Base-by-base conservation (phyloP, 1,284 basidiomycete species). In the Leccinum griseonigrum region DNA sequence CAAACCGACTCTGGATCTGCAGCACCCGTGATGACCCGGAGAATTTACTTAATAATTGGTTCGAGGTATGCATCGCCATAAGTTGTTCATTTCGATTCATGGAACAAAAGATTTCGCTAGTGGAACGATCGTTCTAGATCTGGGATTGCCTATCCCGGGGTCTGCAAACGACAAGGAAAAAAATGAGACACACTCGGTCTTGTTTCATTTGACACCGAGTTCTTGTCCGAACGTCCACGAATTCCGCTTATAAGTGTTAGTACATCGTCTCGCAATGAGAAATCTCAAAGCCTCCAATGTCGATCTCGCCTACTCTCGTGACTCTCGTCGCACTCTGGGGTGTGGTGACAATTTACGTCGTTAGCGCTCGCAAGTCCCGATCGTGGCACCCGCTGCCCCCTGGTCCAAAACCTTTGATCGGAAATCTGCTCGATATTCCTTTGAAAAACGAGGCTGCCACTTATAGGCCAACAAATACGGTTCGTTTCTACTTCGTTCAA, bases 381-480 rank as follows among this genome's bases (percentile, higher is more conserved):
- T 14, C 59, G 11, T 58, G 58, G 10, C 57, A 57, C 57, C 67
- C 60, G 2, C 55, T 73, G 4, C 76, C 76, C 5, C 75, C 76
- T 2, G 74, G 74, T 29, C 74, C 74, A 3, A 69, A 50, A 16
- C 66, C 68, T 52, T 51, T 76, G 7, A 70, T 76, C 16, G 75
- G 74, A 40, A 75, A 76, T 58, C 32, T 77, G 22, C 51, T 64
- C 14, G 67, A 74, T 38, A 43, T 77, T 38, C 75, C 76, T 5
- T 57, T 66, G 55, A 67, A 67, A 52, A 60, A 69, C 14, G 72
- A 76, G 52, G 71, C 71, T 48, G 60, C 55, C 22, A 72, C 70
- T 11, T 76, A 77, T 62, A 67, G 74, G 74, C 70, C 48, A 69
- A 69, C 9, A 71, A 66, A 68, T 68, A 76, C 56, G 74, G 74